A percentile compares a stretch with the other conserved stretches of the same genome.
Conservation (phyloP, 2,329 filamentous ascomycete genomes). For the Uncinocarpus reesii region DNA sequence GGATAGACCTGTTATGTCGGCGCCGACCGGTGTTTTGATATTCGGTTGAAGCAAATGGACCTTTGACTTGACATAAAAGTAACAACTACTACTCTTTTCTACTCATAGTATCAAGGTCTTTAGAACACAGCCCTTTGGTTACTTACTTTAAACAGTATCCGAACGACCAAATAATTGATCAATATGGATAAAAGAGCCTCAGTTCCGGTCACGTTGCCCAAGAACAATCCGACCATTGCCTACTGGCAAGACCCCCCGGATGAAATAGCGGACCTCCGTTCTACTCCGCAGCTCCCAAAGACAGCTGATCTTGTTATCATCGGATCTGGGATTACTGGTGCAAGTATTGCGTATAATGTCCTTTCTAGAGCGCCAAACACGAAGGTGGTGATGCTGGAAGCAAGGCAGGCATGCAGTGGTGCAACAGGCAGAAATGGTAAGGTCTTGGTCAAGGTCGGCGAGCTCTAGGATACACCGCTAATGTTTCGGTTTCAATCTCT, state of each 20-base stretch:
- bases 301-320: conserved; percentile 29
- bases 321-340: conserved; percentile 33
- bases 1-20: not conserved
- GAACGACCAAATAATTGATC: not conserved
- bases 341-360: conserved; percentile 26
- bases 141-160: too few relatives aligned
- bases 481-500: not conserved
- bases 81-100: too few relatives aligned
- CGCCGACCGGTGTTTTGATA: not conserved
- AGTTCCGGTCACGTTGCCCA: conserved; percentile 20
- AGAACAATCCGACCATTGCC: conserved; percentile 21
- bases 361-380: conserved; percentile 19
- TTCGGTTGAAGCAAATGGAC: not conserved
- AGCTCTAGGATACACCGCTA: not conserved
- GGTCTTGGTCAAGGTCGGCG: not conserved
- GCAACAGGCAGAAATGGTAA: conserved; percentile 18
- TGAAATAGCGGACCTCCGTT: conserved; percentile 20
- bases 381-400: conserved; percentile 34
- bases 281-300: conserved; percentile 20
- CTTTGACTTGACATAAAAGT: too few relatives aligned
- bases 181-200: conserved; percentile 15
- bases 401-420: conserved; percentile 21
- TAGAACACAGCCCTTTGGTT: too few relatives aligned
- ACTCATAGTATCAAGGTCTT: not conserved
- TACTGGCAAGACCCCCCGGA: conserved; percentile 31